Percentiles rank a stretch among this genome's conserved stretches.
Conservation (phyloP, 768 basidiomycete genomes). For the Hemileccinum impolitum region DNA sequence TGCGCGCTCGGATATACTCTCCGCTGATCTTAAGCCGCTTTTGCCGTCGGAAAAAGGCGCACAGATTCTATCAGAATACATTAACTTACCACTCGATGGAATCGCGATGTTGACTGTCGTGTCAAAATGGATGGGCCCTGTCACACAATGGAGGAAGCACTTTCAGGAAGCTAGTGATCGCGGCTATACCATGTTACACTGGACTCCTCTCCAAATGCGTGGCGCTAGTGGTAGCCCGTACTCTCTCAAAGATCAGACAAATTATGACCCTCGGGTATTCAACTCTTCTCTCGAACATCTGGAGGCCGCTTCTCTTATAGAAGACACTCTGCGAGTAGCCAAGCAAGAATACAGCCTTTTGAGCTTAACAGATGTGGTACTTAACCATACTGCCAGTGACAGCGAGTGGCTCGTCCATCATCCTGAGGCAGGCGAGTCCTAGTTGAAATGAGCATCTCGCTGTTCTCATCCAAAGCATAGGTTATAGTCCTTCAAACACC, state of each 20-base stretch:
- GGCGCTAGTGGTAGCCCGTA: constrained; percentile 91
- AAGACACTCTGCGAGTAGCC: constrained; percentile 64
- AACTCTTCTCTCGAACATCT: constrained; percentile 38
- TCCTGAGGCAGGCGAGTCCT: constrained; percentile 82
- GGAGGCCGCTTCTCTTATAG: constrained; percentile 54
- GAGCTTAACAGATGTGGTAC: constrained; percentile 90
- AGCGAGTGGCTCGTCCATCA: constrained; percentile 89
- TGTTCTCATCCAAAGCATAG: constrained; percentile 36
- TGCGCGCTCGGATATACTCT: constrained; percentile 71
- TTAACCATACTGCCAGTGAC: constrained; percentile 97
- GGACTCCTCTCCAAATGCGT: constrained; percentile 89
- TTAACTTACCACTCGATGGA: constrained; percentile 82
- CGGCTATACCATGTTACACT: constrained; percentile 98
- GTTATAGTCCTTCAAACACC: constrained; percentile 86
- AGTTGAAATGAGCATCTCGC: background rate
- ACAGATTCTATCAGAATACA: constrained; percentile 44
- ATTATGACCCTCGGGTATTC: constrained; percentile 79
- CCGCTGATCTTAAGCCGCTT: constrained; percentile 48
- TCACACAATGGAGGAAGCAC: constrained; percentile 71
- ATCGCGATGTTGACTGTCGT: constrained; percentile 86
- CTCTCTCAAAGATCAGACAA: constrained; percentile 84
- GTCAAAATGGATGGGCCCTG: constrained; percentile 97
- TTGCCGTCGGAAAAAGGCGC: constrained; percentile 52
- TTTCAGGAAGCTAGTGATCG: constrained; percentile 82
- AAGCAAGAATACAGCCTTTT: constrained; percentile 85